Evolutionary conservation across 2,329 filamentous ascomycete species (phyloP), one percentile per base, ranked within the genome.

Genomic region (Trichophyton mentagrophytes): DNA sequence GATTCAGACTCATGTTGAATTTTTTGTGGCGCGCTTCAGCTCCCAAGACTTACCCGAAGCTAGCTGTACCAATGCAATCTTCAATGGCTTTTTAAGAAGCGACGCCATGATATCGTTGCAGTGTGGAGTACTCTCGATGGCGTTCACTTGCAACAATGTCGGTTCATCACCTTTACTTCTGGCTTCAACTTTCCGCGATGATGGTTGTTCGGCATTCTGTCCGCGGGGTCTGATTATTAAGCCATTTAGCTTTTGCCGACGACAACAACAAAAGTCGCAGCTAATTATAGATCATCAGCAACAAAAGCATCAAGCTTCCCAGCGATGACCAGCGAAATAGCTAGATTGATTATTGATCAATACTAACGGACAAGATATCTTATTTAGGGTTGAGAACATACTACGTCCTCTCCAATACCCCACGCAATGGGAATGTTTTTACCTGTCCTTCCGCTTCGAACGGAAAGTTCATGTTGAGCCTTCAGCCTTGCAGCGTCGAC

Each of bases 51-150:
- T 70, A 83, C 82, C 88, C 64, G 87, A 85, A 61, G 89, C 85
- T 38, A 95, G 82, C 75, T 96, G 90, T 64, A 95, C 80, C 67
- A 90, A 82, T 38, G 89, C 88, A 53, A 95, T 80, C 76, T 88
- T 91, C 69, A 95, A 78, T 44, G 87, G 85, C 73, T 88, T 82
- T 75, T 87, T 86, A 63, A 96, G 82, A 58, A 91, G 70, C 46
- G 76, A 72, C 38, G 79, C 72, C 80, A 82, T 82, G 57, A 20
- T 66, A 36, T 4, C 9, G 9, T 11, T 36, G 17, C 15, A 17
- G 49, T 13, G 6, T 20, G 44, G 20, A 11, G 11, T 25, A 3
- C 6, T 47, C 9, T 47, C 20, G 13, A 49, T 27, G 5, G 25
- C 11, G 8, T 27, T 27, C 13, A 27, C 20, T 49, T 15, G 22